Evolutionary conservation across 108 stramenopile genomes (phyloP), one percentile per base, ranked within the genome.

Genomic region (Fistulifera pelliculosa): DNA sequence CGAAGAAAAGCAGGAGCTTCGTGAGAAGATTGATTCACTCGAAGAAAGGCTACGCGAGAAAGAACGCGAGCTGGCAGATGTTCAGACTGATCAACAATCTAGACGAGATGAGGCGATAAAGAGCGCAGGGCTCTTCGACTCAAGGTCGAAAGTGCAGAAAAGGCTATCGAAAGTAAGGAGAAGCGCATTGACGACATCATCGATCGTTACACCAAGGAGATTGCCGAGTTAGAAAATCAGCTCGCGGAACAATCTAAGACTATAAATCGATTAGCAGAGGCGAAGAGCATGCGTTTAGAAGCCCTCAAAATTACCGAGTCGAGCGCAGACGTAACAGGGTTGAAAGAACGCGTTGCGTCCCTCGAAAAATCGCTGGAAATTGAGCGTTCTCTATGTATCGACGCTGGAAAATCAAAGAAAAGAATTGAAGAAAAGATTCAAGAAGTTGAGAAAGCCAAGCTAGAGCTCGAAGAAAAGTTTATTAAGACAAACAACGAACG

Each of bases 141-240:
- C 17, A 66, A 70, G 40, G 52, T 65, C 12, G 74, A 65, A 15
- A 27, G 60, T 22, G 38, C 65, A 27, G 61, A 52, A 23, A 38
- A 41, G n/a, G 74, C 65, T 14, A 53, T 76, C 10, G 69, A 70
- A 60, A 53, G 69, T n/a, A 71, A 71, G 41, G 75, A 76, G 28
- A 54, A 66, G 16, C 66, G 67, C 41, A 58, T 76, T 19, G 52
- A 56, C 12, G 69, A 70, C 27, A 58, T 76, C 21, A 53, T 65
- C 10, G 69, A 76, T 38, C 50, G 74, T 1, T 64, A 76, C 49
- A 64, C 61, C 21, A 58, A 56, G 52, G 62, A 76, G 52, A 56
- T 70, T 5, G 55, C 61, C 49, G 65, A 64, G 23, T 62, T 76
- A 2, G 65, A 70, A 51, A 49, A 59, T 10, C 66, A 70, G 49